Evolutionary conservation across 2,329 filamentous ascomycete genomes (phyloP).

Genomic region (Pseudogymnoascus verrucosus): DNA sequence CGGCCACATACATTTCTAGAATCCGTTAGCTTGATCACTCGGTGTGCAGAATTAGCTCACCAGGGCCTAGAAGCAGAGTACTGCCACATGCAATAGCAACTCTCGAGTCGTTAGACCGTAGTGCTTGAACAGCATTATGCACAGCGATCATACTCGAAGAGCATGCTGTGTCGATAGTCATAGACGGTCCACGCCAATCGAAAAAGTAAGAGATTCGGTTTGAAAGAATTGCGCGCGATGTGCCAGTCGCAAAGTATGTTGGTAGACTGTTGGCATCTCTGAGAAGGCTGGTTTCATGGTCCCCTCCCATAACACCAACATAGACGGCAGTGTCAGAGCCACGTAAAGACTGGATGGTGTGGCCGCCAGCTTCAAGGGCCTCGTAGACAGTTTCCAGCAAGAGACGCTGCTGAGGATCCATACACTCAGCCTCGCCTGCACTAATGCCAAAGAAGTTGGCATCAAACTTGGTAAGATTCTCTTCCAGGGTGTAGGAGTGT

Average conservation of each 20-base stretch:
- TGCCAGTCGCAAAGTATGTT: constrained; percentile 29
- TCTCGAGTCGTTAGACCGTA: constrained; percentile 16
- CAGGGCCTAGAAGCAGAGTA: constrained; percentile 18
- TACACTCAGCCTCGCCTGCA: constrained; percentile 18
- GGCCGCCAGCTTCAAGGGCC: constrained; percentile 22
- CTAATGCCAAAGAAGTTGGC: constrained; percentile 16
- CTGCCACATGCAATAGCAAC: constrained; percentile 20
- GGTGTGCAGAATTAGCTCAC: constrained; percentile 17
- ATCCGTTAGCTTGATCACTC: constrained; percentile 11
- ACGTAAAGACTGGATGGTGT: constrained; percentile 11
- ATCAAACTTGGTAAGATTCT: constrained; percentile 17
- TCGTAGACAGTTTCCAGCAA: constrained; percentile 23
- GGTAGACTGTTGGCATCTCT: constrained; percentile 28
- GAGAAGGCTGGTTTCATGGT: constrained; percentile 14
- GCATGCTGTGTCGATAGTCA: constrained; percentile 17
- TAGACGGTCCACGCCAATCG: constrained; percentile 13
- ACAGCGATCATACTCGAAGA: constrained; percentile 42
- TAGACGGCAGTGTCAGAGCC: neutral
- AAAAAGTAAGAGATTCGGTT: constrained; percentile 21
- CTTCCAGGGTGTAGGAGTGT: constrained; percentile 22
- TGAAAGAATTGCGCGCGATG: constrained; percentile 24
- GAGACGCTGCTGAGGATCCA: constrained; percentile 26
- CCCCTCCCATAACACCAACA: neutral
- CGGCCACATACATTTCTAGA: constrained; percentile 25
- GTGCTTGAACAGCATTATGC: constrained; percentile 38